Percentiles rank a stretch among this genome's conserved stretches.
Evolutionary conservation across 371 early-diverging fungal species (phyloP).

Genomic region (Mortierella sp.): DNA sequence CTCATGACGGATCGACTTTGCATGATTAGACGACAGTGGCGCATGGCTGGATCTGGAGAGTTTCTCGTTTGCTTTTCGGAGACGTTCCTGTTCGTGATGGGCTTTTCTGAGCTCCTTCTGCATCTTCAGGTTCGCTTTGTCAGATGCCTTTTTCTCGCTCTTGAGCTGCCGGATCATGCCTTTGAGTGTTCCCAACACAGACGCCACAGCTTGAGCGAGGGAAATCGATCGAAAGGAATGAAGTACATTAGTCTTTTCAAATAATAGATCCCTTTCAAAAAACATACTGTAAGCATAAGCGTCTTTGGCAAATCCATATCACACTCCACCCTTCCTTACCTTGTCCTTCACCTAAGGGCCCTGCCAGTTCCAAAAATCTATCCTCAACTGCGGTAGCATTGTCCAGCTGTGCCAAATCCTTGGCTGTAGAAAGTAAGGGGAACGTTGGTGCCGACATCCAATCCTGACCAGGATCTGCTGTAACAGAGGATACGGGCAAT

Average conservation of each 20-base stretch:
- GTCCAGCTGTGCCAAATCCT: constrained; percentile 7
- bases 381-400: constrained; percentile 10
- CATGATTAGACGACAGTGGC: background rate
- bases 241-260: background rate
- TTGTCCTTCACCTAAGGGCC: constrained; percentile 43
- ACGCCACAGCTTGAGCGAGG: constrained; percentile 19
- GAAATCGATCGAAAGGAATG: background rate
- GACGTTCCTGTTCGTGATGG: constrained; percentile 17
- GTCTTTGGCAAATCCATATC: too few species aligned
- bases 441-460: background rate
- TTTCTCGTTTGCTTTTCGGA: constrained; percentile 23
- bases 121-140: constrained; percentile 4
- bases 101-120: constrained; percentile 27
- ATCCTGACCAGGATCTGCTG: background rate
- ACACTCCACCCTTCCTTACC: too few species aligned
- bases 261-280: background rate
- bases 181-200: constrained; percentile 26
- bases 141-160: constrained; percentile 16
- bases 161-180: constrained; percentile 39
- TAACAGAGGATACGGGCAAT: background rate
- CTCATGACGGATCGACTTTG: background rate
- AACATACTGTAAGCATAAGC: background rate
- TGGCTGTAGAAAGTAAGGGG: constrained; percentile 1
- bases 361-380: constrained; percentile 32
- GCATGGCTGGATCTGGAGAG: constrained; percentile 2